phyloP scores from a whole-genome alignment of 164 flowering plant species.

The Taxillus chinensis region DNA sequence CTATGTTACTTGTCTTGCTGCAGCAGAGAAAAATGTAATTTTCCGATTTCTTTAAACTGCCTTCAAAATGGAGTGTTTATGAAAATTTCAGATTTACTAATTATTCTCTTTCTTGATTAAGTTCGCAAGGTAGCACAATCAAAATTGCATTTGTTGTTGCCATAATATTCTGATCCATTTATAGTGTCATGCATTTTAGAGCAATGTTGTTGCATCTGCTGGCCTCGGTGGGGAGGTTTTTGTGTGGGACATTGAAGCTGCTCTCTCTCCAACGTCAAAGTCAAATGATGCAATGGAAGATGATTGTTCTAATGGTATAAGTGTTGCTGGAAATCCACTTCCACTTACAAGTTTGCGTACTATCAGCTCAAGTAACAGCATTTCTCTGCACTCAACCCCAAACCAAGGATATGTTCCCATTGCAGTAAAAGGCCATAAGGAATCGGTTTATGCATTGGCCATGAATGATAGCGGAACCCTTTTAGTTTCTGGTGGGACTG shows the following conservation, averaged over 20 bases:
- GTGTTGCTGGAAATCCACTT: conserved; percentile 41
- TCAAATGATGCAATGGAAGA: conserved; percentile 56
- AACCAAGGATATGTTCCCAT: conserved; percentile 64
- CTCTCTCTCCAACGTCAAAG: conserved; percentile 57
- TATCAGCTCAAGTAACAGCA: conserved; percentile 65
- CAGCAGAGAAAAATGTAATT: conserved; percentile 82
- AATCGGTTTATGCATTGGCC: conserved; percentile 93
- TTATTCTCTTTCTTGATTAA: not conserved
- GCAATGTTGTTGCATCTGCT: conserved; percentile 90
- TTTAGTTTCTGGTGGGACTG: conserved; percentile 99
- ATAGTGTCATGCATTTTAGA: conserved; percentile 79
- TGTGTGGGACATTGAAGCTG: conserved; percentile 96
- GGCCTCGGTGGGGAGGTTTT: conserved; percentile 99
- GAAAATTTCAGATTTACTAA: conserved; percentile 8
- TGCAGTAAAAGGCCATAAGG: conserved; percentile 95
- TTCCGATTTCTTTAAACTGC: conserved; percentile 7
- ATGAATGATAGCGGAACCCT: conserved; percentile 85
- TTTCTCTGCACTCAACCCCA: conserved; percentile 52
- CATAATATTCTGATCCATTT: conserved; percentile 42
- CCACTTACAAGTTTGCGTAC: conserved; percentile 60
- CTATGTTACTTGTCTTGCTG: conserved; percentile 92
- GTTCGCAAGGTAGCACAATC: conserved; percentile 1
- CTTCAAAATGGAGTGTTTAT: not conserved
- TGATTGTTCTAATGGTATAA: conserved; percentile 56
- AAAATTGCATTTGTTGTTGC: conserved; percentile 6